phyloP scores from a whole-genome alignment of 2,329 filamentous ascomycete genomes.

The Helotiales sp. region DNA sequence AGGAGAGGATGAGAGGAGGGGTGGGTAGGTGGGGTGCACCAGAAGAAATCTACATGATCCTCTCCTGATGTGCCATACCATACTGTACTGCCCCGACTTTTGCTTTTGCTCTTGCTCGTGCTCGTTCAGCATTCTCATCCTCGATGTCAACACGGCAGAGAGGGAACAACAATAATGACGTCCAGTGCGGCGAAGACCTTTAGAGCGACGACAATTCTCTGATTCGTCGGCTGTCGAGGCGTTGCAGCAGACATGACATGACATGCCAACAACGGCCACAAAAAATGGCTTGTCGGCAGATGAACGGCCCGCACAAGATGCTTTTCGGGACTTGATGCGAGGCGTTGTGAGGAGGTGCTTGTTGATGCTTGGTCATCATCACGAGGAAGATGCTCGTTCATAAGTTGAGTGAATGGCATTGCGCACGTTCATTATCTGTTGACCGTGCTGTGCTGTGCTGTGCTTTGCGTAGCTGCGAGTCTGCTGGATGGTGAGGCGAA shows the following conservation, averaged over 20 bases:
- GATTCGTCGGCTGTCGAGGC: neutral
- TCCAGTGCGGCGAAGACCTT: neutral
- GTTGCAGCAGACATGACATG: neutral
- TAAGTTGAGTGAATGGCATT: neutral
- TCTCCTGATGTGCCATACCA: no score
- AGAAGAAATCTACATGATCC: no score
- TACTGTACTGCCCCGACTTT: no score
- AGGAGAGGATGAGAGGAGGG: no score
- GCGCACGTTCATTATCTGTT: neutral
- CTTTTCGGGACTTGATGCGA: neutral
- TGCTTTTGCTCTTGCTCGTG: neutral
- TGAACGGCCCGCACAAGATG: neutral
- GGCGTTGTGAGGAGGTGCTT: neutral
- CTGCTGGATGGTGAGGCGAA: no score
- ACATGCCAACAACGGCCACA: neutral
- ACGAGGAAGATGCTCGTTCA: neutral
- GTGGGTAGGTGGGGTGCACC: no score
- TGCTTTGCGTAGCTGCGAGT: no score
- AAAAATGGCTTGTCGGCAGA: neutral
- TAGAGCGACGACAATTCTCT: neutral
- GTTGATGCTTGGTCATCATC: neutral
- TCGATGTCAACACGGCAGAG: no score
- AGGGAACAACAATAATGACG: neutral
- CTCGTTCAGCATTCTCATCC: no score
- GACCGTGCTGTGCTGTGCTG: neutral